Percentiles rank a stretch among this genome's conserved stretches.
Conservation (phyloP, 805 yeast species). For the Metschnikowia koreensis region DNA sequence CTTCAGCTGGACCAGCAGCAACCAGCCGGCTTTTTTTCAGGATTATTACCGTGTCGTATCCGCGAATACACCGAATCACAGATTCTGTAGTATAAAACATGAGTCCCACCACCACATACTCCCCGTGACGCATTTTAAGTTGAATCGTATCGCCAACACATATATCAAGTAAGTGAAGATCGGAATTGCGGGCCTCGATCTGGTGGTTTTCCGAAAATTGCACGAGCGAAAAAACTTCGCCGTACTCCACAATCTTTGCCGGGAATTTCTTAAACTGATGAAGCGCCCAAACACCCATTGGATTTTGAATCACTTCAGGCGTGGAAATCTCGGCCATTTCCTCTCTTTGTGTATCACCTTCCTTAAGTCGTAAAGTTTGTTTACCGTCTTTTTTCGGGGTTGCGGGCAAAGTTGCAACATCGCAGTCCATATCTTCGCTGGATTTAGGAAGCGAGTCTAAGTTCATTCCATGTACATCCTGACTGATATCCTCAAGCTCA, state of each 20-base stretch:
- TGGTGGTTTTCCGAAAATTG: conserved; percentile 34
- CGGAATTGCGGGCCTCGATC: conserved; percentile 32
- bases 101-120: conserved; percentile 49
- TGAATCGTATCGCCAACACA: conserved; percentile 55
- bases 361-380: background rate
- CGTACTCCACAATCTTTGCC: conserved; percentile 38
- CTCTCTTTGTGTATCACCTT: background rate
- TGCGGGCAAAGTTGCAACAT: background rate
- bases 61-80: conserved; percentile 53
- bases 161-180: conserved; percentile 49
- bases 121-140: conserved; percentile 27
- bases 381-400: background rate
- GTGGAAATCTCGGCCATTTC: background rate
- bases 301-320: conserved; percentile 14
- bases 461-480: conserved; percentile 12
- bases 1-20: conserved; percentile 3
- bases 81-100: conserved; percentile 21
- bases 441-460: conserved; percentile 4
- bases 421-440: background rate
- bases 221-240: conserved; percentile 30
- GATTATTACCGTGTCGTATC: conserved; percentile 51
- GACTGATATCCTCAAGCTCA: conserved; percentile 24
- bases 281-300: conserved; percentile 52
- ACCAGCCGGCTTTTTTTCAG: conserved; percentile 19
- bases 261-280: conserved; percentile 51